These are phyloP conservation scores for Clonostachys byssicola DNA, from an alignment of 2,329 filamentous ascomycete genomes.

Conservation along the genomic window DNA sequence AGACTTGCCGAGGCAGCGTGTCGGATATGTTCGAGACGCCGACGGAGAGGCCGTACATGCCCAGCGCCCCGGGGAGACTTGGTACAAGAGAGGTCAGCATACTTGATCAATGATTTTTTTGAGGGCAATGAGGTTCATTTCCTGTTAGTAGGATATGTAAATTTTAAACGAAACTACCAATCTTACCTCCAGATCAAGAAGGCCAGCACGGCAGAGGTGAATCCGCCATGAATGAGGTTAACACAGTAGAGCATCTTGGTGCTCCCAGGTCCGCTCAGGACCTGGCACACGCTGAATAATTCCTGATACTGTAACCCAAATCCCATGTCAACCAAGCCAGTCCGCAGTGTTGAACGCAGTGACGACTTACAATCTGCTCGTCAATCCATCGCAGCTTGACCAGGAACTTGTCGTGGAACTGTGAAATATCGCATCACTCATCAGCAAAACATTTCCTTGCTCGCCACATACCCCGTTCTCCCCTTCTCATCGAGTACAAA, in stretches of 20 bases:
- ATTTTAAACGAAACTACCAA: background rate
- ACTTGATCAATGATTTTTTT: too few species aligned
- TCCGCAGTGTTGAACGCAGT: background rate
- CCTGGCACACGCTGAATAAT: conserved; percentile 66
- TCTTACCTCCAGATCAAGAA: conserved; percentile 61
- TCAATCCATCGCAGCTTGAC: conserved; percentile 60
- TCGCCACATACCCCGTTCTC: background rate
- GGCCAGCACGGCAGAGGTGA: conserved; percentile 49
- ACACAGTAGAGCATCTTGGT: conserved; percentile 72
- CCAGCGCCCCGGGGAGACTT: conserved; percentile 64
- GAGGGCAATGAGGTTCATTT: background rate
- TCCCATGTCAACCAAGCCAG: background rate
- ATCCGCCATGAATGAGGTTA: conserved; percentile 57
- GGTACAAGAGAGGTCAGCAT: background rate
- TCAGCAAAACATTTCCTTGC: background rate
- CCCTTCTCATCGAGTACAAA: background rate
- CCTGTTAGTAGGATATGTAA: background rate
- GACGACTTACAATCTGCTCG: conserved; percentile 52
- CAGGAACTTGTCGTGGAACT: conserved; percentile 58
- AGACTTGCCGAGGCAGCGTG: conserved; percentile 56
- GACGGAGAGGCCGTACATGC: conserved; percentile 64
- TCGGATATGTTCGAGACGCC: conserved; percentile 58
- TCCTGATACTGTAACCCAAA: conserved; percentile 57
- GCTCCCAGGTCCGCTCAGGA: conserved; percentile 61
- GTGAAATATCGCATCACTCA: background rate